Evolutionary conservation across 148 eudicot genomes (phyloP).

Genomic region (Linanthus parryae): DNA sequence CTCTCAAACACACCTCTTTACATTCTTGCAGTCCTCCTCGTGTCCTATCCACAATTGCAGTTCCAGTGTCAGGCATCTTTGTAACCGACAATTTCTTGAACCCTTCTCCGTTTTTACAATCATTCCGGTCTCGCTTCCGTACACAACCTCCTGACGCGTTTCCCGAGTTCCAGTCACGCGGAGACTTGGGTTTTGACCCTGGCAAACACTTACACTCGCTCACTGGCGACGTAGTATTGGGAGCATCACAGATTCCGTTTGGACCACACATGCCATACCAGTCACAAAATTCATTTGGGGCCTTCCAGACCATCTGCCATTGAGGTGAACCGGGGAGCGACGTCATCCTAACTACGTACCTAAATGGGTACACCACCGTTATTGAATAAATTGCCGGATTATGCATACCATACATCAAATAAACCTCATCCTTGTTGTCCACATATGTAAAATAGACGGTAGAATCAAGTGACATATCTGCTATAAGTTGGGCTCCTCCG

Average conservation of each 20-base stretch:
- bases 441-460: conserved; percentile 15
- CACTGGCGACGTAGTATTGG: too few species aligned
- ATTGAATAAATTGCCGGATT: too few species aligned
- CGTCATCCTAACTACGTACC: too few species aligned
- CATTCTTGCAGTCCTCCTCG: conserved; percentile 22
- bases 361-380: too few species aligned
- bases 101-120: conserved; percentile 36
- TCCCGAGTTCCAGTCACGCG: conserved; percentile 30
- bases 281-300: conserved; percentile 14
- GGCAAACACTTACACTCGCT: conserved; percentile 36
- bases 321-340: too few species aligned
- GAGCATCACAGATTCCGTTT: conserved; percentile 26
- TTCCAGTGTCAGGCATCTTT: conserved; percentile 37
- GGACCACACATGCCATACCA: conserved; percentile 11
- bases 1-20: conserved; percentile 24
- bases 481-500: conserved; percentile 17
- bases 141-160: conserved; percentile 37
- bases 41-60: conserved; percentile 17
- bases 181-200: conserved; percentile 34
- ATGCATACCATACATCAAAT: conserved; percentile 20
- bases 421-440: conserved; percentile 3
- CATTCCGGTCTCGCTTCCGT: conserved; percentile 19
- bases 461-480: too few species aligned
- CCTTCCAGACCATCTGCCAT: too few species aligned
- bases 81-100: conserved; percentile 25